Evolutionary conservation across 2,329 filamentous ascomycete genomes (phyloP), one percentile per base, ranked within the genome.

Genomic region (Penicillium sp.): DNA sequence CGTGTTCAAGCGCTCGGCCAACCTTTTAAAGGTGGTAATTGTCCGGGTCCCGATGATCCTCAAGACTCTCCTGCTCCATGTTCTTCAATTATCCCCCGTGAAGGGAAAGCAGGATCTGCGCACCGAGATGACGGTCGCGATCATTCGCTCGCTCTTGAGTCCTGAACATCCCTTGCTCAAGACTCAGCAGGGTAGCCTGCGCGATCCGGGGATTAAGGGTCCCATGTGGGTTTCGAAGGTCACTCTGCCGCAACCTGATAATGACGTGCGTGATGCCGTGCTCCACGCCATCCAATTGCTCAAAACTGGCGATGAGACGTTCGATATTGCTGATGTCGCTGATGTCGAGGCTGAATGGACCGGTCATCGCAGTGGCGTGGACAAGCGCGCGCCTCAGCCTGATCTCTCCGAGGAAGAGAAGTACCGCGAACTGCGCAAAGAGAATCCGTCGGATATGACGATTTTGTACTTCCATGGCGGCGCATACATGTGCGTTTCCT

Each of bases 201-300:
- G 71, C 40, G 82, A 84, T 37, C 75, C 75, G 0, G 79, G 77
- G 0, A 70, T 93, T 56, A 88, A 85, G 57, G 87, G 87, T 3
- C 77, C 76, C 30, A 79, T 92, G 48, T 95, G 89, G 89, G 73
- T 94, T 15, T 82, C 80, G 52, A 83, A 78, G 37, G 80, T 84
- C 28, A 76, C 74, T 0, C 67, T 86, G 11, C 75, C 78, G 0
- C 66, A 67, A 2, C 83, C 76, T 0, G 72, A 65, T 31, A 40
- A 76, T 69, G 61, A 60, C 30, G 59, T 67, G 7, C 57, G 59
- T 31, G 54, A 61, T 17, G 61, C 62, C 2, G 52, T 71, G 11
- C 34, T 64, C 6, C 52, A 53, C 29, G 66, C 64, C 8, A 64
- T 71, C 28, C 57, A 65, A 32, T 50, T 58, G 16, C 51, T 69